Base-by-base conservation (phyloP, 2,329 filamentous ascomycete genomes). In the Epichloe bromicola region DNA sequence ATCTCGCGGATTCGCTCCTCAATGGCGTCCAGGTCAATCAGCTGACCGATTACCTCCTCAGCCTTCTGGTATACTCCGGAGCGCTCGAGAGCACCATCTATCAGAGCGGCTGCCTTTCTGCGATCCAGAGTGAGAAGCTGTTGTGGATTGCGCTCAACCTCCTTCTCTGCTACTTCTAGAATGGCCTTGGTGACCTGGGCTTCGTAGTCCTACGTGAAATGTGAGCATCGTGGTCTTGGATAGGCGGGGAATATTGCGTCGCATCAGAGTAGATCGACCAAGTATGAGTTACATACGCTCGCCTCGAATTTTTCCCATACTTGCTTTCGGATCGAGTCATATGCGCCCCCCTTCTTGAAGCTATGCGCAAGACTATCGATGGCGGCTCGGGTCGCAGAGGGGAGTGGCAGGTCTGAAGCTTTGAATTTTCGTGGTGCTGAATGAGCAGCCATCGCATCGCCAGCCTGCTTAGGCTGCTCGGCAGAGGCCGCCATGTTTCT, bases 311-410 rank as follows among this genome's bases (percentile, higher is more conserved):
- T 82, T 44, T 85, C 79, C 78, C 86, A 88, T 11, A 87, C 75
- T 59, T 86, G 78, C 63, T 88, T 90, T 54, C 86, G 81, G 56
- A 90, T 78, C 14, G 76, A 72, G 66, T 93, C 87, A 62, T 90
- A 93, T 52, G 85, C 85, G 54, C 87, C 87, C 66, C 88, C 88
- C 70, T 90, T 91, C 68, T 90, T 90, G 70, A 90, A 91, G 11
- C 78, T 83, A 62, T 87, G 83, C n/a, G 86, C 79, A 20, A 91
- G 75, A 15, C 75, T 78, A 59, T 90, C 86, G 51, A 91, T 88
- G 1, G 83, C 82, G 1, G 78, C 76, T 56, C 85, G 76, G 49
- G 87, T 86, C n/a, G 80, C 76, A 3, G 83, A 84, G 5, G 85
- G 19, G 19, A 90, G 69, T 2, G 86, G 86, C 17, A 91, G 73